Evolutionary conservation across 331 rosid genomes (phyloP), one percentile per base, ranked within the genome.

Genomic region (Rhamnella rubrinervis): DNA sequence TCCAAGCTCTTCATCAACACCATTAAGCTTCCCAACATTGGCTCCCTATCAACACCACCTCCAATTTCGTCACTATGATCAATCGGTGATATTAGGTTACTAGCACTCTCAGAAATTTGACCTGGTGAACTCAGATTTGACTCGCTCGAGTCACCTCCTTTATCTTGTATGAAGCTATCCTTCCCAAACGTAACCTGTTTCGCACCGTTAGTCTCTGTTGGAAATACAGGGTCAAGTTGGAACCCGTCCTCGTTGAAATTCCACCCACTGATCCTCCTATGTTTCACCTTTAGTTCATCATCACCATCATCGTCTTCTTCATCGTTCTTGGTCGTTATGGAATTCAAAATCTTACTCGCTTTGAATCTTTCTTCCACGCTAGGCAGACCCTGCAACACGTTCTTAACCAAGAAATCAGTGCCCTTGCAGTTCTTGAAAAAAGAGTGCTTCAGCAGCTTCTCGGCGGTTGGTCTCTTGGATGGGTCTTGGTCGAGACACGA

Each of bases 201-300:
- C 13, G 31, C 65, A 2, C 20, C 37, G 0, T 65, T 71, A 37
- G 9, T 23, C 52, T 70, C 70, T 4, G 61, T 70, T 3, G 85
- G 88, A 26, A 87, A 87, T 0, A 80, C 79, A 1, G 93, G 87
- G 16, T 84, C 74, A 18, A 90, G 83, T 15, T 82, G 55, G 52
- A 90, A 78, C 2, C 80, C 86, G 0, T 88, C 87, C 75, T 90
- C 87, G 50, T 90, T 84, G 74, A 86, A 88, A 56, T 88, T 86
- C 92, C 92, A 88, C 9, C 89, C 87, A 51, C 89, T 86, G 5
- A 90, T 83, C 74, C 89, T 88, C 68, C 88, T 75, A 19, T 70
- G 71, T 35, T 77, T 85, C 19, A 55, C 70, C 12, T 28, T 73
- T 17, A 2, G 19, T 8, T 14, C 37, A 1, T 74, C 69, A 1